Evolutionary conservation across 768 basidiomycete species (phyloP).

Genomic region (Hericium coralloides): DNA sequence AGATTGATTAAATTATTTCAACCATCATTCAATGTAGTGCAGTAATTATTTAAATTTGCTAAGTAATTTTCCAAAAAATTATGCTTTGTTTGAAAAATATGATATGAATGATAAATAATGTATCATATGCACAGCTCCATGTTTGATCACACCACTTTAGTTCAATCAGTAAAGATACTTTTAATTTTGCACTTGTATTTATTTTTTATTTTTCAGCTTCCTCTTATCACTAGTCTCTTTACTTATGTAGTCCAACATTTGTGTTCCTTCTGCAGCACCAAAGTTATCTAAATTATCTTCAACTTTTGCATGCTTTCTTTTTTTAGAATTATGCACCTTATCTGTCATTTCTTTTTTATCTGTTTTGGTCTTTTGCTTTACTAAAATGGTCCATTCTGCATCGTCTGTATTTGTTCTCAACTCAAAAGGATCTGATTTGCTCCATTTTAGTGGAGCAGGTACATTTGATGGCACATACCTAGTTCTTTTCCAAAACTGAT

Average conservation of each 20-base stretch:
- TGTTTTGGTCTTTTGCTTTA: neutral
- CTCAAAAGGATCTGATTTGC: neutral
- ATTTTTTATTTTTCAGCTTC: neutral
- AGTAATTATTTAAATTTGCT: neutral
- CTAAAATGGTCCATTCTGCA: neutral
- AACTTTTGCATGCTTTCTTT: too few relatives aligned
- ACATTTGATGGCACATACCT: neutral
- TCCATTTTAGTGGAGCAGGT: neutral
- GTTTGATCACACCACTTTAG: neutral
- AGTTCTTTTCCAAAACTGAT: neutral
- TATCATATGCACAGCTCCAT: conserved; percentile 7
- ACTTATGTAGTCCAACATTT: neutral
- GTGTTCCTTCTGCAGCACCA: neutral
- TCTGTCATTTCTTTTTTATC: neutral
- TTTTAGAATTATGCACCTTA: neutral
- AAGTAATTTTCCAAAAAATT: neutral
- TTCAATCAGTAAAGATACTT: neutral
- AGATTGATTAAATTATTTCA: neutral
- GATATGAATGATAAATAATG: neutral
- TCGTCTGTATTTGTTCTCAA: neutral
- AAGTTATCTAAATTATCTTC: neutral
- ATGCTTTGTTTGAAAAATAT: neutral
- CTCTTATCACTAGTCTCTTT: neutral
- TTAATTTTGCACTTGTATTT: neutral
- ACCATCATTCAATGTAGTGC: neutral